Evolutionary conservation across 495 filamentous ascomycete species (phyloP).

Genomic region (Talaromyces wortmannii): DNA sequence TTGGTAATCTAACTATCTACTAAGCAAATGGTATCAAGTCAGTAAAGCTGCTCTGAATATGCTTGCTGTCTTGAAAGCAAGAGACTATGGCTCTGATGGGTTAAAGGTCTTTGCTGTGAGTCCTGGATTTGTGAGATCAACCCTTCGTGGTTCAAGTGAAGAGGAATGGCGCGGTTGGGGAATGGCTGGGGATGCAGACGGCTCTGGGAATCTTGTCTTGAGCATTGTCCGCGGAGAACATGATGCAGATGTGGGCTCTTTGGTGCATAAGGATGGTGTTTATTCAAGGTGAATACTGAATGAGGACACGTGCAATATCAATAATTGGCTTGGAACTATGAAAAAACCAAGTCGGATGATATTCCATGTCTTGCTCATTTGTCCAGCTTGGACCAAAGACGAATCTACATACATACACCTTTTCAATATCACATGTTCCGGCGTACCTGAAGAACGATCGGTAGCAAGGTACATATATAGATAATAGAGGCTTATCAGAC

Average conservation of each 20-base stretch:
- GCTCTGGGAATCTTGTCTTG: conserved; percentile 14
- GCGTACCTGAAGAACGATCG: too few relatives aligned
- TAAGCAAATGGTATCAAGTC: too few relatives aligned
- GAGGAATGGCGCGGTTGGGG: conserved; percentile 10
- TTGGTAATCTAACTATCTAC: too few relatives aligned
- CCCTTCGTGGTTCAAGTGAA: conserved; percentile 20
- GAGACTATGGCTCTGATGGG: conserved; percentile 27
- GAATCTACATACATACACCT: too few relatives aligned
- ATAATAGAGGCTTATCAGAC: too few relatives aligned
- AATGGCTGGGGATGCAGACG: conserved; percentile 15
- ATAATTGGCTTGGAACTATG: too few relatives aligned
- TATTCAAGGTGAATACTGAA: conserved; percentile 8
- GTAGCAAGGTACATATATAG: too few relatives aligned
- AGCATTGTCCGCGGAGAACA: conserved; percentile 19
- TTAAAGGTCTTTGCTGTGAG: conserved; percentile 37
- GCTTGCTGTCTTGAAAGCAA: conserved; percentile 41
- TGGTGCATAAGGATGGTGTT: conserved; percentile 18
- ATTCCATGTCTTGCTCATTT: too few relatives aligned
- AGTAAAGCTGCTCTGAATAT: conserved; percentile 45
- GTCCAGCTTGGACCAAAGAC: too few relatives aligned
- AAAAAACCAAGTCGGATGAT: too few relatives aligned
- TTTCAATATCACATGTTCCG: too few relatives aligned
- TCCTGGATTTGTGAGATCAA: conserved; percentile 33
- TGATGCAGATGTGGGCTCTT: conserved; percentile 18
- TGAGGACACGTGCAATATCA: neutral